A percentile compares a stretch with the other conserved stretches of the same genome.
Evolutionary conservation across 768 basidiomycete species (phyloP).

Genomic region (Lentinula edodes): DNA sequence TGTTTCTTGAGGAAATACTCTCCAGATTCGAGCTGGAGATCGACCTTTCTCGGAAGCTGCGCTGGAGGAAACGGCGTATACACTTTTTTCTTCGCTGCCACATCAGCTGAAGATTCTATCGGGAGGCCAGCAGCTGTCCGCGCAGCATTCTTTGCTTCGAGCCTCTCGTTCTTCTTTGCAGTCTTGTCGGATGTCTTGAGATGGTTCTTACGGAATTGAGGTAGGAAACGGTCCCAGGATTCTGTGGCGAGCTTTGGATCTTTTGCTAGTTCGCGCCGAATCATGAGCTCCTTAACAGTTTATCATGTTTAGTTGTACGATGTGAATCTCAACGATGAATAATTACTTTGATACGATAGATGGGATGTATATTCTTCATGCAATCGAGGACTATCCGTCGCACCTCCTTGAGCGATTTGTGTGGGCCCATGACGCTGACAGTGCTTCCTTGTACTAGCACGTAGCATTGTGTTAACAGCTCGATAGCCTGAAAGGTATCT

Average conservation of each 20-base stretch:
- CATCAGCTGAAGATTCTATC: conserved; percentile 35
- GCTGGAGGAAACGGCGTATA: conserved; percentile 99
- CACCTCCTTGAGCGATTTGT: conserved; percentile 94
- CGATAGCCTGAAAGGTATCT: conserved; percentile 69
- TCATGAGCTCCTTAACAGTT: conserved; percentile 84
- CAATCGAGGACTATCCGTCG: conserved; percentile 95
- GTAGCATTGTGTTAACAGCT: conserved; percentile 93
- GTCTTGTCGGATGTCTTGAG: conserved; percentile 94
- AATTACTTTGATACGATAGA: conserved; percentile 92
- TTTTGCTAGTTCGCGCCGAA: conserved; percentile 94
- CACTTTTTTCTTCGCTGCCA: conserved; percentile 82
- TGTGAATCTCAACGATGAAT: conserved; percentile 2
- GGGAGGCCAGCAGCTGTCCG: conserved; percentile 63
- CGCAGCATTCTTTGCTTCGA: conserved; percentile 56
- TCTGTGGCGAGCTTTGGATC: conserved; percentile 93
- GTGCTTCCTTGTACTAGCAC: conserved; percentile 98
- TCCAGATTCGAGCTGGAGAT: conserved; percentile 91
- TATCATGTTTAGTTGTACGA: too few species aligned
- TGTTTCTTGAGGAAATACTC: conserved; percentile 95
- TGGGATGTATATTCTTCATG: conserved; percentile 99
- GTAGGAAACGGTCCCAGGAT: conserved; percentile 96
- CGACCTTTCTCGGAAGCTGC: conserved; percentile 92
- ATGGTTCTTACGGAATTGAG: conserved; percentile 90
- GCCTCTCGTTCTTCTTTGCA: conserved; percentile 75
- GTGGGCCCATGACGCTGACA: conserved; percentile 96